Percentiles rank a stretch among this genome's conserved stretches.
Conservation (phyloP, 2,329 filamentous ascomycete genomes). For the Arthrobotrys iridis region DNA sequence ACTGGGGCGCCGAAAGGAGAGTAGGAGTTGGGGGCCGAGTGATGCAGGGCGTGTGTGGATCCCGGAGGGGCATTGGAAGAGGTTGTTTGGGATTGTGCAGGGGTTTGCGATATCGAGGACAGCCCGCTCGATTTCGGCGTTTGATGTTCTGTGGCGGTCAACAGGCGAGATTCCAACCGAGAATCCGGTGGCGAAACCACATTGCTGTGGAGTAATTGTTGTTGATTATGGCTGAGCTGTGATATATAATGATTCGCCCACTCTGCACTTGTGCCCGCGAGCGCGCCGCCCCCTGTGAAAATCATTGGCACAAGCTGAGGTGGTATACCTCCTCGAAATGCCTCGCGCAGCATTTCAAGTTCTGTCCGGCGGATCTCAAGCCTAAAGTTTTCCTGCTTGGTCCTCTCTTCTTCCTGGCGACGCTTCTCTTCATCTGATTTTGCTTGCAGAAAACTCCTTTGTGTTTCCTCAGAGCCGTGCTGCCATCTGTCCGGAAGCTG, state of each 20-base stretch:
- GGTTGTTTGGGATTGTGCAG: constrained; percentile 59
- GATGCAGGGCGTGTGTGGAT: constrained; percentile 53
- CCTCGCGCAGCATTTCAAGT: constrained; percentile 67
- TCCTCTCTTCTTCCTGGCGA: constrained; percentile 68
- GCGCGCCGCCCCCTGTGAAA: constrained; percentile 66
- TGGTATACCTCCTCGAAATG: constrained; percentile 66
- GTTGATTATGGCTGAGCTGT: constrained; percentile 63
- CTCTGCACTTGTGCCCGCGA: constrained; percentile 65
- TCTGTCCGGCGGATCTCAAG: constrained; percentile 67
- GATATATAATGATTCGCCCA: constrained; percentile 66
- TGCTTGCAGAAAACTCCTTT: constrained; percentile 66
- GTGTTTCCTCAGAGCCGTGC: constrained; percentile 65
- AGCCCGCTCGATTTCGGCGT: constrained; percentile 56
- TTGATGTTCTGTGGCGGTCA: constrained; percentile 55
- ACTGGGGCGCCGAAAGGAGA: constrained; percentile 60
- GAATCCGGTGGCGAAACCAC: constrained; percentile 49
- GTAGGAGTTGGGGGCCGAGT: constrained; percentile 59
- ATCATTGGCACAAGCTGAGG: constrained; percentile 67
- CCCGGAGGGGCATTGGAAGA: constrained; percentile 54
- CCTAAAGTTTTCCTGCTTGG: constrained; percentile 65
- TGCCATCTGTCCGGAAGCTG: constrained; percentile 63
- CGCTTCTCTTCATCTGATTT: constrained; percentile 67
- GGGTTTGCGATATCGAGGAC: constrained; percentile 63
- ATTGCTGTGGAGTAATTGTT: constrained; percentile 61
- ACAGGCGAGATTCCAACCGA: constrained; percentile 33